Percentiles rank a stretch among this genome's conserved stretches.
These are phyloP conservation scores for Saccharomyces eubayanus DNA, from an alignment of 805 yeast species.

Conservation along the genomic window DNA sequence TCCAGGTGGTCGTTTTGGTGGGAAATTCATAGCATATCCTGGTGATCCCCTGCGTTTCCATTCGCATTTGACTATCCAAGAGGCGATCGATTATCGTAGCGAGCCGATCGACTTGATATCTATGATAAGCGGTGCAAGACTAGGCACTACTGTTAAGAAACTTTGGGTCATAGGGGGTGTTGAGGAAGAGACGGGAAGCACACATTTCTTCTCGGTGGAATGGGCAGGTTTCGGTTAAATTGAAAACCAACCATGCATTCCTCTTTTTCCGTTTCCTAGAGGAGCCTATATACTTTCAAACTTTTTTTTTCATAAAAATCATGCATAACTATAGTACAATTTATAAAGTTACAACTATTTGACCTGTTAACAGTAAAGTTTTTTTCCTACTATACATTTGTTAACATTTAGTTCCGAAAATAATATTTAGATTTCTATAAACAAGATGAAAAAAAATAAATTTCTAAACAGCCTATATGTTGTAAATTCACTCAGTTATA, in stretches of 20 bases:
- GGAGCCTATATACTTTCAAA: neutral
- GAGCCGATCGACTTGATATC: slow-evolving; percentile 47
- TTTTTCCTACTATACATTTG: too few species aligned
- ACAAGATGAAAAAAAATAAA: too few species aligned
- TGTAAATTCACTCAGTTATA: neutral
- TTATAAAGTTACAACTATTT: too few species aligned
- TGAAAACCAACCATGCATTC: neutral
- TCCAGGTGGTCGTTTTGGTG: slow-evolving; percentile 91
- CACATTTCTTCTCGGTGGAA: slow-evolving; percentile 63
- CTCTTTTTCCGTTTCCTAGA: neutral
- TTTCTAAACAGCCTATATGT: too few species aligned
- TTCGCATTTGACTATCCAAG: slow-evolving; percentile 65
- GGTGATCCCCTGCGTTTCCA: slow-evolving; percentile 91
- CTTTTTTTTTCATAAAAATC: neutral
- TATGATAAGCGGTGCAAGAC: slow-evolving; percentile 75
- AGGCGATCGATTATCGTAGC: slow-evolving; percentile 37
- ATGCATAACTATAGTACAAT: too few species aligned
- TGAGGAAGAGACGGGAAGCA: slow-evolving; percentile 19
- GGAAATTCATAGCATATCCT: slow-evolving; percentile 81
- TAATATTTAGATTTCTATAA: too few species aligned
- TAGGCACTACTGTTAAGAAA: slow-evolving; percentile 90
- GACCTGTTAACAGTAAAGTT: too few species aligned
- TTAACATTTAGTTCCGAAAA: too few species aligned
- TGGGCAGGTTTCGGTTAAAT: slow-evolving; percentile 92
- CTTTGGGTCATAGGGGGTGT: slow-evolving; percentile 55